These are phyloP conservation scores for Sungouiozyma ichnusensis DNA, from an alignment of 805 yeast species.

Conservation along the genomic window DNA sequence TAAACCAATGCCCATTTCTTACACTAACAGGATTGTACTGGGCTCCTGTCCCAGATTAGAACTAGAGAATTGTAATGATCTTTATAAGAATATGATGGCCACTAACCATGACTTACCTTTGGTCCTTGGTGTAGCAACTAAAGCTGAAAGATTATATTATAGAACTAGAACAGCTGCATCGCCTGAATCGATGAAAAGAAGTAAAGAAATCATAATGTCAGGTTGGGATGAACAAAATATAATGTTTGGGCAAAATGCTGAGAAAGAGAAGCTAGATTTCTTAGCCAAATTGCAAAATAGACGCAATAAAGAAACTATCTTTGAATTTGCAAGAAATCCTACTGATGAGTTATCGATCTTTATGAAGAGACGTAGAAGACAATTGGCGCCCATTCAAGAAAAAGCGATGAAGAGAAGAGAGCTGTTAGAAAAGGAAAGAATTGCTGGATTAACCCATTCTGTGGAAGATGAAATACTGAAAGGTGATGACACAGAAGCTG, in stretches of 20 bases:
- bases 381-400: constrained; percentile 79
- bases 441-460: constrained; percentile 62
- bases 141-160: constrained; percentile 82
- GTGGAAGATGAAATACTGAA: constrained; percentile 65
- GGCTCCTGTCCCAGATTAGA: constrained; percentile 72
- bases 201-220: constrained; percentile 60
- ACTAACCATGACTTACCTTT: constrained; percentile 59
- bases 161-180: constrained; percentile 85
- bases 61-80: constrained; percentile 63
- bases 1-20: constrained; percentile 51
- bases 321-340: constrained; percentile 65
- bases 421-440: constrained; percentile 58
- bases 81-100: constrained; percentile 48
- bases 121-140: constrained; percentile 58
- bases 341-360: constrained; percentile 65
- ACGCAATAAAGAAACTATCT: constrained; percentile 77
- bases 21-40: constrained; percentile 64
- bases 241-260: constrained; percentile 65
- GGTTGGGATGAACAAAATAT: constrained; percentile 90
- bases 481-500: constrained; percentile 34
- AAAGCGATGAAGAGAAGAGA: constrained; percentile 63
- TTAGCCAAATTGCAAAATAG: constrained; percentile 64
- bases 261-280: constrained; percentile 61
- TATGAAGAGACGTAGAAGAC: constrained; percentile 79
- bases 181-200: constrained; percentile 69